phyloP scores from a whole-genome alignment of 805 yeast genomes.

The Lachancea lanzarotensis region DNA sequence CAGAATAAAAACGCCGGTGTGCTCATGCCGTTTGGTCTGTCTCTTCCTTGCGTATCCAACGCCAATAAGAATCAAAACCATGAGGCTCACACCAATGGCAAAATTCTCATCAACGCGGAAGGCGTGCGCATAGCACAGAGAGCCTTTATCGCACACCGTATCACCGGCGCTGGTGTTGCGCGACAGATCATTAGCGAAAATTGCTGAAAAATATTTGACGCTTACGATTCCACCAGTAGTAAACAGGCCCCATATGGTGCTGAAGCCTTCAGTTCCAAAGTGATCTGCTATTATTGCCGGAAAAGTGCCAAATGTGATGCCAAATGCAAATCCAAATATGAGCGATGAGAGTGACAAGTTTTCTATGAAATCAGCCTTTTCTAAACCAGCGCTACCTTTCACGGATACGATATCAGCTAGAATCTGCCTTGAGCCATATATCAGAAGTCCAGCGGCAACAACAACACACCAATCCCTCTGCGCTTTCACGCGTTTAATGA shows the following conservation, averaged over 20 bases:
- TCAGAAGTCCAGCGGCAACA: slow-evolving; percentile 34
- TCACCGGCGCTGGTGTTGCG: slow-evolving; percentile 35
- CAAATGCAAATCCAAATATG: slow-evolving; percentile 60
- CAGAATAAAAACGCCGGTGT: slow-evolving; percentile 2
- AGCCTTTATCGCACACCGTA: slow-evolving; percentile 40
- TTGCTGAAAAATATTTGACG: slow-evolving; percentile 47
- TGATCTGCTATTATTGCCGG: slow-evolving; percentile 71
- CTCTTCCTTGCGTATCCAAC: not conserved
- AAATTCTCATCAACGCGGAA: slow-evolving; percentile 29
- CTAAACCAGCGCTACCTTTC: not conserved
- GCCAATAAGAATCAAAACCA: not conserved
- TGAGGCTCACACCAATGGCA: slow-evolving; percentile 15
- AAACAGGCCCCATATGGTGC: slow-evolving; percentile 70
- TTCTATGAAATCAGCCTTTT: slow-evolving; percentile 28
- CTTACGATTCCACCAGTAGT: slow-evolving; percentile 64
- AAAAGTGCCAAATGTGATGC: slow-evolving; percentile 63
- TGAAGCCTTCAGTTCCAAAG: slow-evolving; percentile 60
- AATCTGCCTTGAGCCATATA: slow-evolving; percentile 32
- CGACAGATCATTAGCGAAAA: slow-evolving; percentile 52
- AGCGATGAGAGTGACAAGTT: slow-evolving; percentile 46
- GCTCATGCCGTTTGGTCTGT: not conserved
- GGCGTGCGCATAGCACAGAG: slow-evolving; percentile 42
- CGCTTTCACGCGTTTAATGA: slow-evolving; percentile 43
- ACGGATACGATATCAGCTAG: slow-evolving; percentile 33
- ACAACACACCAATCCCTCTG: slow-evolving; percentile 64